Evolutionary conservation across 140 eudicot genomes (phyloP).

Genomic region (Senecio squalidus): DNA sequence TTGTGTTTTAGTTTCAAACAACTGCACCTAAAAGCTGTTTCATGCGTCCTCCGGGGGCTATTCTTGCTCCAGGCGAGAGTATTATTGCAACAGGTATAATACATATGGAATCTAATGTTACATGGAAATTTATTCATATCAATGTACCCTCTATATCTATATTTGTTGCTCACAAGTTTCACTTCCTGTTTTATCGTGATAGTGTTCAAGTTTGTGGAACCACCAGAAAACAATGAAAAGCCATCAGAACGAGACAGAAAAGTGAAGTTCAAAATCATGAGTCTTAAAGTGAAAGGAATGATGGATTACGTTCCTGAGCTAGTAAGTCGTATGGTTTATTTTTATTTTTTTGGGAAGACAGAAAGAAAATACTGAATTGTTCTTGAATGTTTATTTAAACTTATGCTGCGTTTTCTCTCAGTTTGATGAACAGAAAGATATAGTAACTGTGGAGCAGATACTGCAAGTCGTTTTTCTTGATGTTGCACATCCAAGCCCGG

Average conservation of each 20-base stretch:
- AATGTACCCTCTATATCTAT: background rate
- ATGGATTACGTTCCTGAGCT: conserved; percentile 83
- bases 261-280: conserved; percentile 74
- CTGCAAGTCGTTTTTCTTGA: conserved; percentile 76
- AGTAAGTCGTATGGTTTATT: conserved; percentile 32
- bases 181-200: conserved; percentile 13
- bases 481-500: conserved; percentile 54
- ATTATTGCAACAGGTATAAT: conserved; percentile 92
- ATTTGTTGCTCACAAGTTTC: conserved; percentile 12
- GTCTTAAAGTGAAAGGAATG: conserved; percentile 71
- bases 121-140: background rate
- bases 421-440: conserved; percentile 94
- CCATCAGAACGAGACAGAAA: conserved; percentile 62
- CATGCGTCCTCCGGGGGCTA: conserved; percentile 99
- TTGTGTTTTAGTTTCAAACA: conserved; percentile 62
- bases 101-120: too few relatives aligned
- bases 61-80: conserved; percentile 89
- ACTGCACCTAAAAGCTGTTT: too few relatives aligned
- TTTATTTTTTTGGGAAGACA: too few relatives aligned
- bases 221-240: conserved; percentile 86
- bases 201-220: conserved; percentile 94
- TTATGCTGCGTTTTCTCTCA: conserved; percentile 23
- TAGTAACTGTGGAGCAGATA: conserved; percentile 80
- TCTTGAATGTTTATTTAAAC: too few relatives aligned
- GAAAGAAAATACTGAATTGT: too few relatives aligned